phyloP scores from a whole-genome alignment of 2,329 filamentous ascomycete genomes.

The Monilinia vaccinii-corymbosi region DNA sequence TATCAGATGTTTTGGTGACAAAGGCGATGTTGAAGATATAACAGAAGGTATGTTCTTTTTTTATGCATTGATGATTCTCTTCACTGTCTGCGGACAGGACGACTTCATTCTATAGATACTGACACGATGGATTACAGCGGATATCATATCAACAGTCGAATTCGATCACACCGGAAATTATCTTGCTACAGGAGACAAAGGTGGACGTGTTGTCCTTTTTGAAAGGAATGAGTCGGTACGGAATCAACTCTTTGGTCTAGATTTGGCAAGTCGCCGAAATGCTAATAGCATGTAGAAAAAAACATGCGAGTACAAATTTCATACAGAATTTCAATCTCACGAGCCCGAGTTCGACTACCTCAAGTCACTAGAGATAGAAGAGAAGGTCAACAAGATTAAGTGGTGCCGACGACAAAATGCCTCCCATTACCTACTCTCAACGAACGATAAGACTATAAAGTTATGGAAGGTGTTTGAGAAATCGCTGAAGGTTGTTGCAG shows the following conservation, averaged over 20 bases:
- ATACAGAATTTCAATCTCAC: slow-evolving; percentile 99
- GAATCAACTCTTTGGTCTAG: slow-evolving; percentile 1
- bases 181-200: slow-evolving; percentile 83
- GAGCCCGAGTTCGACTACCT: slow-evolving; percentile 99
- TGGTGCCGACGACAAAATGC: slow-evolving; percentile 98
- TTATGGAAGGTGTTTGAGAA: slow-evolving; percentile 99
- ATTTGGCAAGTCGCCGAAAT: not conserved
- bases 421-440: slow-evolving; percentile 94
- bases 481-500: slow-evolving; percentile 95
- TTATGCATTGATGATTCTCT: not conserved
- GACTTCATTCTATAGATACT: slow-evolving; percentile 8
- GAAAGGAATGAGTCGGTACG: slow-evolving; percentile 90
- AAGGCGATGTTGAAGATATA: slow-evolving; percentile 80
- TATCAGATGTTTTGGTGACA: slow-evolving; percentile 93
- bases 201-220: slow-evolving; percentile 75
- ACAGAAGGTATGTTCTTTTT: slow-evolving; percentile 27
- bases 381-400: slow-evolving; percentile 99
- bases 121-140: slow-evolving; percentile 43
- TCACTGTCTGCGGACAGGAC: not conserved
- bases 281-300: slow-evolving; percentile 67
- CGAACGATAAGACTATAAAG: slow-evolving; percentile 99
- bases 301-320: slow-evolving; percentile 99
- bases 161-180: slow-evolving; percentile 89
- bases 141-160: slow-evolving; percentile 87
- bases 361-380: slow-evolving; percentile 98